These are phyloP conservation scores for Trametes sanguinea DNA, from an alignment of 768 basidiomycete species.

Conservation along the genomic window DNA sequence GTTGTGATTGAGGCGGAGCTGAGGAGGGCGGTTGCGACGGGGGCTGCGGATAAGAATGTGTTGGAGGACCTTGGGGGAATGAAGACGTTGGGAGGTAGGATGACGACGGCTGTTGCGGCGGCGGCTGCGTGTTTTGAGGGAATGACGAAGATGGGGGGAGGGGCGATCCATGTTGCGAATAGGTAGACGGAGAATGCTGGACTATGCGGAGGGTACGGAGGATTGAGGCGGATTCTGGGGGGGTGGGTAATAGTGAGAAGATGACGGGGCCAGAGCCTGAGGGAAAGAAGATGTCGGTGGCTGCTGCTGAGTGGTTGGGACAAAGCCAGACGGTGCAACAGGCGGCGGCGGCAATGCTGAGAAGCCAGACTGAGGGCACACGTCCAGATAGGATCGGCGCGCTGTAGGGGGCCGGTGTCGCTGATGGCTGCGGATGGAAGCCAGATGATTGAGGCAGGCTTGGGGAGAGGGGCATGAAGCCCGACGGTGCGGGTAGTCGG, in stretches of 20 bases:
- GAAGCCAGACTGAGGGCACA: constrained; percentile 28
- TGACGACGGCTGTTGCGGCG: constrained; percentile 7
- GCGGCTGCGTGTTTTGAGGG: constrained; percentile 8
- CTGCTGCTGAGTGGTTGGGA: constrained; percentile 9
- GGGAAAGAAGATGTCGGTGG: constrained; percentile 14
- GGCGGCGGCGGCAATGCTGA: constrained; percentile 16
- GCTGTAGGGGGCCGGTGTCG: constrained; percentile 30
- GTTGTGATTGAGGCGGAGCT: constrained; percentile 36
- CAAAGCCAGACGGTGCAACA: constrained; percentile 16
- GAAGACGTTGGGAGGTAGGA: constrained; percentile 22
- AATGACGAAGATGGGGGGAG: constrained; percentile 33
- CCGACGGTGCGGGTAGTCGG: constrained; percentile 39
- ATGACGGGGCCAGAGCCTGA: constrained; percentile 1
- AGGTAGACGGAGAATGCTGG: constrained; percentile 3
- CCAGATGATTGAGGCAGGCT: constrained; percentile 27
- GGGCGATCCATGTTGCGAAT: constrained; percentile 42
- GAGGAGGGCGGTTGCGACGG: constrained; percentile 7
- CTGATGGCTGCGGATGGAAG: constrained; percentile 25
- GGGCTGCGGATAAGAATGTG: constrained; percentile 6
- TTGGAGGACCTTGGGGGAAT: constrained; percentile 26
- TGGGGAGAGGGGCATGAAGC: constrained; percentile 32
- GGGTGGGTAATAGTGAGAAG: constrained; percentile 17
- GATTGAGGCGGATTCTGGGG: constrained; percentile 5
- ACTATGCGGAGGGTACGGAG: constrained; percentile 2
- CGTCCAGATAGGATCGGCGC: constrained; percentile 25